Evolutionary conservation across 306 rosid species (phyloP).

Genomic region (Styphnolobium japonicum): DNA sequence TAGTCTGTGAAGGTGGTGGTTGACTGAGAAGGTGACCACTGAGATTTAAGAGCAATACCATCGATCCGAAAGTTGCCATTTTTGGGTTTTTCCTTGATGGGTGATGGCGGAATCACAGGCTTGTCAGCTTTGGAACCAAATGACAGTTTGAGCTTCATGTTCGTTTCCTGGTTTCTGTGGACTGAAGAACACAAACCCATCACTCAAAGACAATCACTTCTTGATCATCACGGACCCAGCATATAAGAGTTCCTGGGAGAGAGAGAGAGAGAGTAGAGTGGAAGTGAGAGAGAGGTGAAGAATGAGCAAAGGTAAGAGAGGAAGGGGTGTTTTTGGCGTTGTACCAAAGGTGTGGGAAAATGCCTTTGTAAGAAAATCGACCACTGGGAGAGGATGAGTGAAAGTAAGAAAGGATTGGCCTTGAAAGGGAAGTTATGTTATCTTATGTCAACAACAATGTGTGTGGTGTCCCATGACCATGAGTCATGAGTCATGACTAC

Average conservation of each 20-base stretch:
- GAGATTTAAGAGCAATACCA: slow-evolving; percentile 42
- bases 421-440: slow-evolving; percentile 40
- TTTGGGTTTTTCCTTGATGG: slow-evolving; percentile 47
- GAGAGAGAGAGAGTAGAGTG: slow-evolving; percentile 29
- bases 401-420: slow-evolving; percentile 26
- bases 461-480: neutral
- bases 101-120: slow-evolving; percentile 60
- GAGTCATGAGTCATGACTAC: neutral
- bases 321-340: slow-evolving; percentile 48
- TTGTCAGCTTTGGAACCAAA: slow-evolving; percentile 50
- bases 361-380: slow-evolving; percentile 18
- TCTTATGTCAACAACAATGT: neutral
- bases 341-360: slow-evolving; percentile 30
- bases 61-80: slow-evolving; percentile 39
- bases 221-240: slow-evolving; percentile 27
- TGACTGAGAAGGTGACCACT: slow-evolving; percentile 45
- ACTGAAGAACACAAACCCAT: slow-evolving; percentile 78
- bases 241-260: slow-evolving; percentile 5
- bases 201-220: slow-evolving; percentile 9
- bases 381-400: neutral
- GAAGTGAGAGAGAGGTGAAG: slow-evolving; percentile 31
- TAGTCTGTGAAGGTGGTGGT: slow-evolving; percentile 28
- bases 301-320: neutral
- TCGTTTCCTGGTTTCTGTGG: slow-evolving; percentile 48
- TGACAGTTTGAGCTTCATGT: slow-evolving; percentile 54